phyloP scores from a whole-genome alignment of 495 filamentous ascomycete genomes.

The Aspergillus haitiensis region DNA sequence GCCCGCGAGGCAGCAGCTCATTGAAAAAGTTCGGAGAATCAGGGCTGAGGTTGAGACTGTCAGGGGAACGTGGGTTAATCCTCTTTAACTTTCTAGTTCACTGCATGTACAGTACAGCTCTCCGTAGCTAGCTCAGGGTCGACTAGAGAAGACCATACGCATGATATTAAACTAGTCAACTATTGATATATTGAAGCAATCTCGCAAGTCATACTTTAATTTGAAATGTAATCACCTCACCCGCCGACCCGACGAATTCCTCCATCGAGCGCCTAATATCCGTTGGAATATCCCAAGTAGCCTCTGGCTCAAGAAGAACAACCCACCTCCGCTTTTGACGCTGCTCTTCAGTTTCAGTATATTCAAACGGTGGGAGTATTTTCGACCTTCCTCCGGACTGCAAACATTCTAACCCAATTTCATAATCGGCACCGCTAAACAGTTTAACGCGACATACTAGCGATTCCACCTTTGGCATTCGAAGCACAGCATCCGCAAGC shows the following conservation, averaged over 20 bases:
- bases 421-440: not conserved
- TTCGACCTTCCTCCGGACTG: not conserved
- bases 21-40: no score
- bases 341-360: not conserved
- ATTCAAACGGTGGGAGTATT: not conserved
- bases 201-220: no score
- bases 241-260: not conserved
- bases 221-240: not conserved
- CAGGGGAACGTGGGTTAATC: no score
- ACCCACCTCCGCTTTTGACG: not conserved
- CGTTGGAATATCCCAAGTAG: not conserved
- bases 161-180: no score
- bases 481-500: not conserved
- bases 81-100: no score
- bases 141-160: no score
- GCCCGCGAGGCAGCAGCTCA: no score
- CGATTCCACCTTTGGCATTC: not conserved
- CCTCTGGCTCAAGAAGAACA: not conserved
- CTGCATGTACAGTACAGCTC: no score
- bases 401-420: not conserved
- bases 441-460: not conserved
- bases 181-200: no score
- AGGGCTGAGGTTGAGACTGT: no score
- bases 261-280: slow-evolving; percentile 4
- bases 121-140: no score